Percentiles rank a stretch among this genome's conserved stretches.
These are phyloP conservation scores for Arabis alpina DNA, from an alignment of 345 rosid genomes.

Conservation along the genomic window DNA sequence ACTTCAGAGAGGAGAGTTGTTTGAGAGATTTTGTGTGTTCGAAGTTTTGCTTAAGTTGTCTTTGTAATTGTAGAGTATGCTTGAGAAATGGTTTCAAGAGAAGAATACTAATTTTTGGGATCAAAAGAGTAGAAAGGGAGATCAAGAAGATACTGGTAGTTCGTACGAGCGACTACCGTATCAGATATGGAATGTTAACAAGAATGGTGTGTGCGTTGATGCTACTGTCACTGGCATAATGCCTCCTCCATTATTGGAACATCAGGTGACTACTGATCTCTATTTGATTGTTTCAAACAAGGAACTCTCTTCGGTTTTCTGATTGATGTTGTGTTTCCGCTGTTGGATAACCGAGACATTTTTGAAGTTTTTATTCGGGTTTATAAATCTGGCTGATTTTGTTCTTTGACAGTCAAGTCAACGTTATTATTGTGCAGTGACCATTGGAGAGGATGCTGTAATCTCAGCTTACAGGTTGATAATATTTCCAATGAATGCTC, in stretches of 20 bases:
- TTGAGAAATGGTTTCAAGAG: slow-evolving; percentile 70
- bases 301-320: neutral
- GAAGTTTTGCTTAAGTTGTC: neutral
- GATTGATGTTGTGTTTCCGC: slow-evolving; percentile 18
- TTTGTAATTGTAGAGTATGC: slow-evolving; percentile 57
- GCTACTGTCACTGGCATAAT: slow-evolving; percentile 89
- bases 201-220: slow-evolving; percentile 80
- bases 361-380: slow-evolving; percentile 53
- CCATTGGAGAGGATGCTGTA: slow-evolving; percentile 94
- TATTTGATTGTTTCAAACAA: neutral
- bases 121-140: slow-evolving; percentile 51
- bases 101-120: slow-evolving; percentile 74
- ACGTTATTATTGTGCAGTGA: slow-evolving; percentile 85
- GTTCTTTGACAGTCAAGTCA: slow-evolving; percentile 99
- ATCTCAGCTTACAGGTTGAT: slow-evolving; percentile 92
- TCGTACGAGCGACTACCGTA: slow-evolving; percentile 60
- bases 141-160: slow-evolving; percentile 51
- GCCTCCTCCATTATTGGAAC: slow-evolving; percentile 93
- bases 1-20: neutral
- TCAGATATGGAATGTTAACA: slow-evolving; percentile 89
- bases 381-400: slow-evolving; percentile 89
- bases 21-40: neutral
- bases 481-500: neutral
- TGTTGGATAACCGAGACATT: slow-evolving; percentile 37
- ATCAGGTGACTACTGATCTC: slow-evolving; percentile 59